phyloP scores from a whole-genome alignment of 306 rosid genomes.

The Cicer chorassanicum region DNA sequence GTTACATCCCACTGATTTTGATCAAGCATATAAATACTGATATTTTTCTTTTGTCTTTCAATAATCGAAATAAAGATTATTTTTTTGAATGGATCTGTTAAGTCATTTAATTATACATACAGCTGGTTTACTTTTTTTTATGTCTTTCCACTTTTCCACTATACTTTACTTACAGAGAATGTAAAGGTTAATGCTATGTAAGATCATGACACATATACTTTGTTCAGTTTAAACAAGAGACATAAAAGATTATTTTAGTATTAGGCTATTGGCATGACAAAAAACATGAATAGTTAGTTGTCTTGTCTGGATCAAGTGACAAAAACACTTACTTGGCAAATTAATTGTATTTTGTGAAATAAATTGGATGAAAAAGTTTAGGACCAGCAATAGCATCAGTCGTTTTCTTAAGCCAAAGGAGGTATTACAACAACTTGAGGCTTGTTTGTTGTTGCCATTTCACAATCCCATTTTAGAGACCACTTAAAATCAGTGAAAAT shows the following conservation, averaged over 20 bases:
- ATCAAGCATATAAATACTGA: constrained; percentile 36
- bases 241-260: no score
- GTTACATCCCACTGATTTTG: constrained; percentile 41
- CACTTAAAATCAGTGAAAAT: constrained; percentile 17
- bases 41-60: constrained; percentile 3
- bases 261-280: neutral
- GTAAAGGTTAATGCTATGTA: neutral
- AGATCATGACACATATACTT: neutral
- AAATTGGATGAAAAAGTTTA: constrained; percentile 6
- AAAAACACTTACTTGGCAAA: neutral
- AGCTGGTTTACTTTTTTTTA: constrained; percentile 24
- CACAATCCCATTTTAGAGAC: constrained; percentile 25
- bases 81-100: constrained; percentile 17
- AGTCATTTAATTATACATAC: constrained; percentile 38
- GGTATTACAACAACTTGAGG: constrained; percentile 19
- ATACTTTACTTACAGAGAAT: constrained; percentile 14
- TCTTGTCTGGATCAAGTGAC: constrained; percentile 2
- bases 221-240: neutral
- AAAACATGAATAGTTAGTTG: neutral
- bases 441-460: constrained; percentile 43
- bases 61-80: constrained; percentile 18
- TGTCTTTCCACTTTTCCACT: constrained; percentile 6
- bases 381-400: constrained; percentile 31
- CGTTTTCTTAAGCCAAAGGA: constrained; percentile 35
- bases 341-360: constrained; percentile 6